Percentiles rank a stretch among this genome's conserved stretches.
These are phyloP conservation scores for Oenanthe sinensis DNA, from an alignment of 129 eudicot species.

Conservation along the genomic window DNA sequence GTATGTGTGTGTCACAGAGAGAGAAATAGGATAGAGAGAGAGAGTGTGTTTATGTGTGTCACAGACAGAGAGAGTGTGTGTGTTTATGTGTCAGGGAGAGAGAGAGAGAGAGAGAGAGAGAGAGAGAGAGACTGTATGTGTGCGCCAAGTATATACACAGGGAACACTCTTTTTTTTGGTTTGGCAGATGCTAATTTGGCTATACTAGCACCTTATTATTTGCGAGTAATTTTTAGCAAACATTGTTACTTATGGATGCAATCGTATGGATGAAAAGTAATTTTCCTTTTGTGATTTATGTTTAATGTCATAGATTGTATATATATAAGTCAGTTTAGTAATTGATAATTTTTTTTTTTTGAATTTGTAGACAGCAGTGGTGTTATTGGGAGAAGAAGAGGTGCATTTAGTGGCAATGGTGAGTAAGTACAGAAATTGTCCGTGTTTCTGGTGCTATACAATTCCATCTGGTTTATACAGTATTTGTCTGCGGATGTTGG, in stretches of 20 bases:
- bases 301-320: not conserved
- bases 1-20: not conserved
- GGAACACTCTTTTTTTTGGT: not conserved
- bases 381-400: conserved; percentile 64
- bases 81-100: no score
- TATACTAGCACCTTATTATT: not conserved
- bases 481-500: conserved; percentile 69
- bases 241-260: no score
- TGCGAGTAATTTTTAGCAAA: no score
- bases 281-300: not conserved
- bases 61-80: no score
- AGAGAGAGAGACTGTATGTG: no score
- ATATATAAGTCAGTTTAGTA: not conserved
- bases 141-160: no score
- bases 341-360: conserved; percentile 9
- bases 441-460: conserved; percentile 84
- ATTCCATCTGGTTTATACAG: conserved; percentile 54
- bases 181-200: not conserved
- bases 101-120: no score
- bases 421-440: conserved; percentile 53
- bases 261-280: not conserved
- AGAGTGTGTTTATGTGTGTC: no score
- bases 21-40: no score
- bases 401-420: conserved; percentile 94
- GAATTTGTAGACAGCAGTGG: conserved; percentile 71